phyloP scores from a whole-genome alignment of 129 eudicot genomes.

The Smallanthus sonchifolius region DNA sequence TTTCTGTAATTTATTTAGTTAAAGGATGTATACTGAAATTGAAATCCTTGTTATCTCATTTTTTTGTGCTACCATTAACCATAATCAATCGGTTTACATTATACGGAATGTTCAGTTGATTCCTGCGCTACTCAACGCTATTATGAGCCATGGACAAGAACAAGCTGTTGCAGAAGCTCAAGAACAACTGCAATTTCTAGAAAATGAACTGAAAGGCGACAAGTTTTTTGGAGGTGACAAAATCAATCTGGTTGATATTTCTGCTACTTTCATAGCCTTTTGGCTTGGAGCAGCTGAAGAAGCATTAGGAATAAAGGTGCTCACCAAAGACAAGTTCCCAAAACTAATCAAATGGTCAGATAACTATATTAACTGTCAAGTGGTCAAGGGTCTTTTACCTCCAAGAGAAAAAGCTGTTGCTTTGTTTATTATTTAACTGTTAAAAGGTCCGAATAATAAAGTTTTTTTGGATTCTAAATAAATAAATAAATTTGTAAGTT shows the following conservation, averaged over 20 bases:
- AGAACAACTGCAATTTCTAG: neutral
- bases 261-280: conserved; percentile 13
- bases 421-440: neutral
- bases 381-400: conserved; percentile 31
- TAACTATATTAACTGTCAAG: conserved; percentile 14
- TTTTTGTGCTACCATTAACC: neutral
- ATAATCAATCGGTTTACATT: neutral
- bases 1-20: no score
- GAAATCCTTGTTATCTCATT: no score
- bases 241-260: conserved; percentile 26
- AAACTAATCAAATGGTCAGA: conserved; percentile 24
- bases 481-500: no score
- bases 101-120: neutral
- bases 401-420: conserved; percentile 1
- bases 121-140: neutral
- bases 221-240: conserved; percentile 25
- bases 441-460: no score
- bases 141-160: conserved; percentile 2
- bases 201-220: neutral
- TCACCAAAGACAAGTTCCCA: conserved; percentile 33
- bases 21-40: no score
- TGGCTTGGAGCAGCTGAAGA: conserved; percentile 32
- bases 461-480: no score
- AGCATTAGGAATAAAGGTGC: conserved; percentile 1
- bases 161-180: conserved; percentile 15